Conservation (phyloP, 768 basidiomycete genomes). For the Austroboletus festivus region DNA sequence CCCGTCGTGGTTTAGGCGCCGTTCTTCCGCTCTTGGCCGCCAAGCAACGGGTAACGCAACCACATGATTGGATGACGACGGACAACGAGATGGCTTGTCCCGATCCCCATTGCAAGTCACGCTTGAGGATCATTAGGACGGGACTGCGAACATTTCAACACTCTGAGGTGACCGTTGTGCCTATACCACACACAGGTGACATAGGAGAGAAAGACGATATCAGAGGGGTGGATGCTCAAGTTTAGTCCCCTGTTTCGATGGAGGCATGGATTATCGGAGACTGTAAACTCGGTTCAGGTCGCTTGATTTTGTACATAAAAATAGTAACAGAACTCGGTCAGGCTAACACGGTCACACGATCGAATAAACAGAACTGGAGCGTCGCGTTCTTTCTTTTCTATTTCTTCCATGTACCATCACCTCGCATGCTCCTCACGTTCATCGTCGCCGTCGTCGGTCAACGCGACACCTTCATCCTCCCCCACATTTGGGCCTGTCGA, state of each 20-base stretch:
- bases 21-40: conserved; percentile 66
- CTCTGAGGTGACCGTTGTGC: conserved; percentile 51
- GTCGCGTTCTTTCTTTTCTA: too few relatives aligned
- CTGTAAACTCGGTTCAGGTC: too few relatives aligned
- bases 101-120: conserved; percentile 61
- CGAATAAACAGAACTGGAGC: too few relatives aligned
- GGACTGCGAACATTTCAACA: conserved; percentile 53
- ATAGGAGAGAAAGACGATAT: too few relatives aligned
- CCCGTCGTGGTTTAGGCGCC: conserved; percentile 42
- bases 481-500: conserved; percentile 38
- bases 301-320: too few relatives aligned
- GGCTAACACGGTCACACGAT: too few relatives aligned
- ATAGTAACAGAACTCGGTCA: too few relatives aligned
- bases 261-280: too few relatives aligned
- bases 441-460: conserved; percentile 13
- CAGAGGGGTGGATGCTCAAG: too few relatives aligned
- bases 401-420: conserved; percentile 13
- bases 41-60: conserved; percentile 55
- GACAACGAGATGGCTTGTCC: conserved; percentile 66
- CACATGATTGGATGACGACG: conserved; percentile 67
- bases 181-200: conserved; percentile 11
- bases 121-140: conserved; percentile 48
- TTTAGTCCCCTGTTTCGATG: too few relatives aligned
- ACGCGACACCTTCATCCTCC: conserved; percentile 44
- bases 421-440: too few relatives aligned